phyloP scores from a whole-genome alignment of 768 basidiomycete genomes.

The Suillus brevipes region DNA sequence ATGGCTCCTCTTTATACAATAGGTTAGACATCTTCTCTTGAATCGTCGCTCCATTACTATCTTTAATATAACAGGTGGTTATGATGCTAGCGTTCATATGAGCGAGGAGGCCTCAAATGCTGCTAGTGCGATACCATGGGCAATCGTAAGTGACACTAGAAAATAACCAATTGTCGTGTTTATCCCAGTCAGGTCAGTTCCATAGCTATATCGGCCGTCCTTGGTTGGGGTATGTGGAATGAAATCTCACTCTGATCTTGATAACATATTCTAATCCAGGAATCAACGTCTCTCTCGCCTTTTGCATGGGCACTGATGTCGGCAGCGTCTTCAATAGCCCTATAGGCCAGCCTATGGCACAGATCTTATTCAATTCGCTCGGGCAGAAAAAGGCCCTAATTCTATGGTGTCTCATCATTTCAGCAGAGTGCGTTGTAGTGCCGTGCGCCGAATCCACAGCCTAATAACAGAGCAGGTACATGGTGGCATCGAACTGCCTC shows the following conservation, averaged over 20 bases:
- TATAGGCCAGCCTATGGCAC: neutral
- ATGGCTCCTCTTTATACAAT: neutral
- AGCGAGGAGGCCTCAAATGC: neutral
- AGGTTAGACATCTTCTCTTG: neutral
- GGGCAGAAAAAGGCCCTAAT: neutral
- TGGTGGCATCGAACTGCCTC: neutral
- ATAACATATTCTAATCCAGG: neutral
- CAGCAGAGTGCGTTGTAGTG: neutral
- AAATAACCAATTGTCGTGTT: neutral
- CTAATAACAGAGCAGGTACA: neutral
- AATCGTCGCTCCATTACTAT: neutral
- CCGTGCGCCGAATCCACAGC: no score
- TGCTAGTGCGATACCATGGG: neutral
- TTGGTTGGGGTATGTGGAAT: neutral
- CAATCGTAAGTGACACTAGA: neutral
- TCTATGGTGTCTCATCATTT: neutral
- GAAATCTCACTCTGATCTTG: neutral
- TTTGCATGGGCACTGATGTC: neutral
- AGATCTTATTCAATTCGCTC: neutral
- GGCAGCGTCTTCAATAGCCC: neutral
- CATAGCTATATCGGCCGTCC: neutral
- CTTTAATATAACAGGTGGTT: neutral
- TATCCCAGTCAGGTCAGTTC: neutral
- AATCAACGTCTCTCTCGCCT: neutral
- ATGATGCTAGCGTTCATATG: neutral